These are phyloP conservation scores for Malus sylvestris DNA, from an alignment of 306 rosid genomes.

Conservation along the genomic window DNA sequence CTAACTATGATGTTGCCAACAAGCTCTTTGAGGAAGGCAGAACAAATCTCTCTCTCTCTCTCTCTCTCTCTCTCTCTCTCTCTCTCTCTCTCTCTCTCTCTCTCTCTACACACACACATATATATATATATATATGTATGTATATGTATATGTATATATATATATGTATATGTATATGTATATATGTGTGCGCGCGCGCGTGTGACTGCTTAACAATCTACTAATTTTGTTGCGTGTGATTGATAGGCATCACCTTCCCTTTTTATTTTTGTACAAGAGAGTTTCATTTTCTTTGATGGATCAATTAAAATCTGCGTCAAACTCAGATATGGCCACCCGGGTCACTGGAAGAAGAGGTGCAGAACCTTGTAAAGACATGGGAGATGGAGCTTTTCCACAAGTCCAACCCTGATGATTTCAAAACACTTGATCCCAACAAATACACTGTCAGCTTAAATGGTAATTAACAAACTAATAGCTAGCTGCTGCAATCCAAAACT, in stretches of 20 bases:
- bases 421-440: conserved; percentile 39
- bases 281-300: not conserved
- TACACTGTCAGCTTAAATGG: conserved; percentile 48
- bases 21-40: conserved; percentile 58
- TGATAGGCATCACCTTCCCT: not conserved
- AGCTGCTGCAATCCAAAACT: not conserved
- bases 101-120: too few relatives aligned
- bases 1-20: conserved; percentile 48
- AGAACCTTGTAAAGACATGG: conserved; percentile 49
- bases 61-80: not conserved
- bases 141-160: too few relatives aligned
- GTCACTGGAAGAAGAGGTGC: conserved; percentile 58
- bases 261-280: too few relatives aligned
- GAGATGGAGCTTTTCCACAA: conserved; percentile 59
- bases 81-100: too few relatives aligned
- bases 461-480: not conserved
- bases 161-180: too few relatives aligned
- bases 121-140: too few relatives aligned
- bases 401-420: conserved; percentile 19
- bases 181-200: too few relatives aligned
- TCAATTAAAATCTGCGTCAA: too few relatives aligned
- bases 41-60: conserved; percentile 36
- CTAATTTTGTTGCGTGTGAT: not conserved
- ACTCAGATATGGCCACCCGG: conserved; percentile 52
- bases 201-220: too few relatives aligned